These are phyloP conservation scores for Carpinus fangiana DNA, from an alignment of 306 rosid genomes.

Conservation along the genomic window DNA sequence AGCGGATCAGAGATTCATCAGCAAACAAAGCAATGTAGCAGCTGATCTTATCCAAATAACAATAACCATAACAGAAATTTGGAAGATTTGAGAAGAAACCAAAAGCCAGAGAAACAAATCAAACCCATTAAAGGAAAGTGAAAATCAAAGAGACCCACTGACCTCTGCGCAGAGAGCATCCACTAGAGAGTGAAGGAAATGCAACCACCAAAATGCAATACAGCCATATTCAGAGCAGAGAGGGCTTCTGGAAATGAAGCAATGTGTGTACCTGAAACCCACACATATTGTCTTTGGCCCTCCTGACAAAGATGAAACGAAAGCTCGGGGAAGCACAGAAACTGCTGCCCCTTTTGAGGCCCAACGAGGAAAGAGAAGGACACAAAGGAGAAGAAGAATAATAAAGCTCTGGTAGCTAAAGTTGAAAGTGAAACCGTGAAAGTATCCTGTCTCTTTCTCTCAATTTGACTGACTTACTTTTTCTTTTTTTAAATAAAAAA, in stretches of 20 bases:
- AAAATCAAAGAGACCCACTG: constrained; percentile 29
- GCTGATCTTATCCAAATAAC: constrained; percentile 5
- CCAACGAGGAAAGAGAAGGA: constrained; percentile 32
- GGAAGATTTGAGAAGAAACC: background rate
- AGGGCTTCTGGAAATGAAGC: constrained; percentile 34
- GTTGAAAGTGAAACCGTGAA: constrained; percentile 28
- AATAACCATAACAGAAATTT: background rate
- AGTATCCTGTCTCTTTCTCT: constrained; percentile 34
- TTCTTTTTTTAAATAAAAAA: too few relatives aligned
- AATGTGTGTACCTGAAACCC: constrained; percentile 47
- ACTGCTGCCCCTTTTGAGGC: constrained; percentile 36
- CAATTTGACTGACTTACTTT: constrained; percentile 34
- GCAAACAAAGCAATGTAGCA: constrained; percentile 7
- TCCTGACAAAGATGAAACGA: constrained; percentile 44
- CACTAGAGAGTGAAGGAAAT: constrained; percentile 37
- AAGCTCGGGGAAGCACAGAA: constrained; percentile 43
- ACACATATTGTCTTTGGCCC: constrained; percentile 40
- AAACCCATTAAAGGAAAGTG: constrained; percentile 17
- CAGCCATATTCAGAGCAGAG: constrained; percentile 37
- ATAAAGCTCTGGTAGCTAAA: constrained; percentile 7
- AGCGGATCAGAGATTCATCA: constrained; percentile 34
- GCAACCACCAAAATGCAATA: constrained; percentile 22
- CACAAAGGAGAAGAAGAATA: background rate
- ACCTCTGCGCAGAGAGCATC: constrained; percentile 42
- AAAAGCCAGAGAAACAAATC: constrained; percentile 5